Evolutionary conservation across 2,329 filamentous ascomycete species (phyloP), one percentile per base, ranked within the genome.

Genomic region (Hypomyces perniciosus): DNA sequence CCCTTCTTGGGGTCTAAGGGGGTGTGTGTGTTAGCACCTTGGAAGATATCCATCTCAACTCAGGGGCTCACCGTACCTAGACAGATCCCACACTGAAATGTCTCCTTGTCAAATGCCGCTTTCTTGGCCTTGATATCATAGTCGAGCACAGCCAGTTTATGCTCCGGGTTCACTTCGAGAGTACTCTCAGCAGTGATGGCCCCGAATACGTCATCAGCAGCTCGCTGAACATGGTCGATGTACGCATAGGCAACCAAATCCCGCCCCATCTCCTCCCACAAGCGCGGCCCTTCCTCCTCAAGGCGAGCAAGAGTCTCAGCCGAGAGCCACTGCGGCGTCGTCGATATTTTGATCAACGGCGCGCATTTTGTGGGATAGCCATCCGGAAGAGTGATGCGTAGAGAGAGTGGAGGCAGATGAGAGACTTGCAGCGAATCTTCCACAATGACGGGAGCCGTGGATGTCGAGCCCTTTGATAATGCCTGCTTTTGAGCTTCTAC

Each of bases 51-150:
- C n/a, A 4, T 7, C 10, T n/a, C 5, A 13, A 33, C 27, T 2
- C 13, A 20, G n/a, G 39, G 5, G 27, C 33, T 33, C 9, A 26
- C 57, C 72, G 50, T 69, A 82, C 78, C 78, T 43, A 96, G 70
- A 64, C 91, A 96, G 44, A 97, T 79, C 2, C 86, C 88, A 58
- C 92, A 97, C 47, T 91, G 83, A 63, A 93, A 96, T 0, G 89
- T 95, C 59, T 85, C 86, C 57, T 82, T 83, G 54, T 93, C 85
- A 64, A 96, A 97, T 0, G 83, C 82, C 26, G 81, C 80, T 49
- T 81, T 80, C 62, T 86, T 86, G 6, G 86, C 83, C 54, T 84
- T 84, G 52, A 81, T 83, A 62, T 96, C 87, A 60, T 88, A 90
- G 57, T 90, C 86, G 40, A 96, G 68, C 10, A 96, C 74, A 5